A percentile compares a stretch with the other conserved stretches of the same genome.
Evolutionary conservation across 495 filamentous ascomycete species (phyloP).

Genomic region (Endocarpon pusillum): DNA sequence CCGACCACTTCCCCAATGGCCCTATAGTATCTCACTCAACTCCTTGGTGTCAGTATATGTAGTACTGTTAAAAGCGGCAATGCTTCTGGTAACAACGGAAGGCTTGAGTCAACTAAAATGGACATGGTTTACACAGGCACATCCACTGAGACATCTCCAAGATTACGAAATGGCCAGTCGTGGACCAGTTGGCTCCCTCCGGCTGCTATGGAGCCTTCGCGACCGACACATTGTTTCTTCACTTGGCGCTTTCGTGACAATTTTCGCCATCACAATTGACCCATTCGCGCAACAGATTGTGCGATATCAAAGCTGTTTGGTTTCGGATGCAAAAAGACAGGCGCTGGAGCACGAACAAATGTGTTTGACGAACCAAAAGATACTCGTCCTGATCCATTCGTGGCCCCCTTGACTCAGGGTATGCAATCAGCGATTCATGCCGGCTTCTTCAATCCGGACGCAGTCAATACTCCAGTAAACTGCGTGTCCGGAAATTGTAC

Average conservation of each 20-base stretch:
- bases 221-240: constrained; percentile 3
- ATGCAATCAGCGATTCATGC: constrained; percentile 4
- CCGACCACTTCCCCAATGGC: constrained; percentile 12
- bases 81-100: constrained; percentile 9
- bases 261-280: constrained; percentile 7
- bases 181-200: constrained; percentile 7
- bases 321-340: no score
- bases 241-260: constrained; percentile 7
- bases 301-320: constrained; percentile 1
- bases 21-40: constrained; percentile 15
- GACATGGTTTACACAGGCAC: constrained; percentile 11
- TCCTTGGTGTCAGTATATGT: constrained; percentile 12
- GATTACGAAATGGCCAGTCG: constrained; percentile 7
- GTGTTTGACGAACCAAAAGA: no score
- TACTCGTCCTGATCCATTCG: no score
- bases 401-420: no score
- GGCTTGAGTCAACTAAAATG: constrained; percentile 17
- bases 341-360: no score
- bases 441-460: constrained; percentile 1
- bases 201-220: constrained; percentile 5
- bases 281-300: constrained; percentile 9
- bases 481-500: background rate
- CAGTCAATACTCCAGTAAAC: background rate
- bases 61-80: constrained; percentile 11
- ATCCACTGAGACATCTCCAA: constrained; percentile 9